Conservation (phyloP, 2,329 filamentous ascomycete genomes). For the Trichoderma sp. region DNA sequence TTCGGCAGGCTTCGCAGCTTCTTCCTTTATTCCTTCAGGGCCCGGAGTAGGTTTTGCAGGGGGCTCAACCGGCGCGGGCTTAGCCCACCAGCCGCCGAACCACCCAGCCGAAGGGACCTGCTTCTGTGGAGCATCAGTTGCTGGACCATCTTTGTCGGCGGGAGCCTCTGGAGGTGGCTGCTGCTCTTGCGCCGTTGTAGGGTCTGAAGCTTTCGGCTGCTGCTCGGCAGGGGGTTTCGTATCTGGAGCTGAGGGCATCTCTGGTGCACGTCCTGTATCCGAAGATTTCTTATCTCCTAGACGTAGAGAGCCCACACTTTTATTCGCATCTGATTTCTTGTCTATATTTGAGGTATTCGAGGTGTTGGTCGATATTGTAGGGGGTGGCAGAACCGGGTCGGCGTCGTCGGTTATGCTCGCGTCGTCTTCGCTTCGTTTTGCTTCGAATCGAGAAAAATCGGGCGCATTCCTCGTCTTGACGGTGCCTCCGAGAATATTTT, state of each 20-base stretch:
- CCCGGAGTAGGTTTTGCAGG: constrained; percentile 6
- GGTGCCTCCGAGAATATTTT: constrained; percentile 61
- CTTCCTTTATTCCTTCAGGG: constrained; percentile 8
- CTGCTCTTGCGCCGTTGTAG: neutral
- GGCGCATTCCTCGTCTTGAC: constrained; percentile 47
- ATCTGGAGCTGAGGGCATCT: neutral
- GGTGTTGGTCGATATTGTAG: constrained; percentile 26
- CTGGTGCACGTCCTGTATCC: neutral
- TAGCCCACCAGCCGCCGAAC: constrained; percentile 56
- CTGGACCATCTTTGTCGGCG: constrained; percentile 10
- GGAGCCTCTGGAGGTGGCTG: constrained; percentile 27
- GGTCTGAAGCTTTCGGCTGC: neutral
- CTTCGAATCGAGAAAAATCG: constrained; percentile 55
- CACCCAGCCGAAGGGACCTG: constrained; percentile 49
- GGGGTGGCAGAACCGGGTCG: constrained; percentile 9
- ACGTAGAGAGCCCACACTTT: neutral
- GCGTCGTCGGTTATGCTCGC: constrained; percentile 30
- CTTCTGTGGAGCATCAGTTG: neutral
- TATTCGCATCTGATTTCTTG: neutral
- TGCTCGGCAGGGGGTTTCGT: neutral
- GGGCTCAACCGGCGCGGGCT: constrained; percentile 31
- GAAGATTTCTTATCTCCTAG: neutral
- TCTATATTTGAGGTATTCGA: neutral
- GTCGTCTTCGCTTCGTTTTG: constrained; percentile 38
- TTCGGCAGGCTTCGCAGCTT: neutral